A percentile compares a stretch with the other conserved stretches of the same genome.
Conservation (phyloP, 257 asterid genomes). For the Solanum ossicruentum region DNA sequence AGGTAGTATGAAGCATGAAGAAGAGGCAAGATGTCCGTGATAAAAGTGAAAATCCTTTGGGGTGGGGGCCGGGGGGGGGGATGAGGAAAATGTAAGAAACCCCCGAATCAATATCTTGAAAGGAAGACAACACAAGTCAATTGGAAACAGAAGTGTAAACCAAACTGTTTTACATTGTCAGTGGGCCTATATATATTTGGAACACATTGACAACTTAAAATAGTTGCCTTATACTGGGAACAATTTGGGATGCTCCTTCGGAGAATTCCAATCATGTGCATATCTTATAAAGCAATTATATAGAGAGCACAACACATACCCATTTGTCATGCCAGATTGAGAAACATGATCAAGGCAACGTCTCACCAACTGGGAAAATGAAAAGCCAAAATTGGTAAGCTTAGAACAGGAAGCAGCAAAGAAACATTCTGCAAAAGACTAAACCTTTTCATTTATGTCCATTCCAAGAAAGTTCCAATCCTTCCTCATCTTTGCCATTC, state of each 20-base stretch:
- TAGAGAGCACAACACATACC: constrained; percentile 28
- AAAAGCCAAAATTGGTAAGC: constrained; percentile 9
- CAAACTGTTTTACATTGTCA: background rate
- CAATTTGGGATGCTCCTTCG: background rate
- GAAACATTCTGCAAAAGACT: background rate
- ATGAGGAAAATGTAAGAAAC: background rate
- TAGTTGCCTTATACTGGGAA: background rate
- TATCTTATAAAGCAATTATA: background rate
- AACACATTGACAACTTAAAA: background rate
- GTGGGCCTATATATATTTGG: background rate
- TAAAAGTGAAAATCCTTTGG: background rate
- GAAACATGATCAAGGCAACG: constrained; percentile 42
- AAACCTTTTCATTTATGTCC: constrained; percentile 75
- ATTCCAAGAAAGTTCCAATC: constrained; percentile 87
- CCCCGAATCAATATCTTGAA: background rate
- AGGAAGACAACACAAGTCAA: background rate
- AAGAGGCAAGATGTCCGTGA: background rate
- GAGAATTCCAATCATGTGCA: background rate
- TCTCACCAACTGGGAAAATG: constrained; percentile 55
- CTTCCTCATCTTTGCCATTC: constrained; percentile 55
- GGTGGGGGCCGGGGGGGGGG: background rate
- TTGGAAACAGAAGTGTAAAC: background rate
- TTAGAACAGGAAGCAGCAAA: constrained; percentile 5
- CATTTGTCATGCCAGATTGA: constrained; percentile 36
- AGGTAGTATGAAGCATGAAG: background rate